Percentiles rank a stretch among this genome's conserved stretches.
Evolutionary conservation across 768 basidiomycete genomes (phyloP).

Genomic region (Pleurotus ostreatus): DNA sequence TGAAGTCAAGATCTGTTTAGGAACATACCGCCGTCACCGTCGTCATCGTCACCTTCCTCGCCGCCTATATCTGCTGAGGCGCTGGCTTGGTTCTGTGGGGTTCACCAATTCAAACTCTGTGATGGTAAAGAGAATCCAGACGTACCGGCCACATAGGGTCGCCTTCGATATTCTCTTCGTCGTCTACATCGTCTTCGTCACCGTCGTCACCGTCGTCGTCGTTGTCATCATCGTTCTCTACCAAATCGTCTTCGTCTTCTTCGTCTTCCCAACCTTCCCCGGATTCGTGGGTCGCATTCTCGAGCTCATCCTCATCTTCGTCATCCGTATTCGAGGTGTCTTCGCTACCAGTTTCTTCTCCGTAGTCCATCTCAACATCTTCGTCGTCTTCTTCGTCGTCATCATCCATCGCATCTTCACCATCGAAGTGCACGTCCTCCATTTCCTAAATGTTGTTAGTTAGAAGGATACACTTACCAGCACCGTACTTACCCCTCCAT

Average conservation of each 20-base stretch:
- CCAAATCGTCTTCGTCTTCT: conserved; percentile 66
- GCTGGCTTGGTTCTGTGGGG: conserved; percentile 50
- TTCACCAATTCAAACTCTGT: neutral
- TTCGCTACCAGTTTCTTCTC: conserved; percentile 78
- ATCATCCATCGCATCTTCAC: conserved; percentile 77
- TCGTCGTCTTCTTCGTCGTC: conserved; percentile 79
- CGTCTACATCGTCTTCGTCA: conserved; percentile 45
- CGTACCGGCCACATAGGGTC: conserved; percentile 59
- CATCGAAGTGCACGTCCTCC: conserved; percentile 70
- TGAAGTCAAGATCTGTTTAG: conserved; percentile 15
- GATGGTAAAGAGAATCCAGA: neutral
- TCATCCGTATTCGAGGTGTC: conserved; percentile 77
- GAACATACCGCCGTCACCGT: conserved; percentile 51
- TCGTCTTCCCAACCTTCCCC: conserved; percentile 64
- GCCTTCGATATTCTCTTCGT: conserved; percentile 46
- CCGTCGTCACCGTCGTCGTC: conserved; percentile 39
- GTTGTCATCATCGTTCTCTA: conserved; percentile 43
- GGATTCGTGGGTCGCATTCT: conserved; percentile 52
- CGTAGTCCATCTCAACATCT: conserved; percentile 86
- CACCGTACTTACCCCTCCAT: conserved; percentile 65
- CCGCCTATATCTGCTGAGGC: conserved; percentile 38
- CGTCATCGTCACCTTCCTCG: conserved; percentile 58
- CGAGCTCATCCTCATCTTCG: conserved; percentile 59
- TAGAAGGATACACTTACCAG: conserved; percentile 9
- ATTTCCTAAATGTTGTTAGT: conserved; percentile 55